These are phyloP conservation scores for Tylopilus subfusipes DNA, from an alignment of 768 basidiomycete genomes.

Conservation along the genomic window DNA sequence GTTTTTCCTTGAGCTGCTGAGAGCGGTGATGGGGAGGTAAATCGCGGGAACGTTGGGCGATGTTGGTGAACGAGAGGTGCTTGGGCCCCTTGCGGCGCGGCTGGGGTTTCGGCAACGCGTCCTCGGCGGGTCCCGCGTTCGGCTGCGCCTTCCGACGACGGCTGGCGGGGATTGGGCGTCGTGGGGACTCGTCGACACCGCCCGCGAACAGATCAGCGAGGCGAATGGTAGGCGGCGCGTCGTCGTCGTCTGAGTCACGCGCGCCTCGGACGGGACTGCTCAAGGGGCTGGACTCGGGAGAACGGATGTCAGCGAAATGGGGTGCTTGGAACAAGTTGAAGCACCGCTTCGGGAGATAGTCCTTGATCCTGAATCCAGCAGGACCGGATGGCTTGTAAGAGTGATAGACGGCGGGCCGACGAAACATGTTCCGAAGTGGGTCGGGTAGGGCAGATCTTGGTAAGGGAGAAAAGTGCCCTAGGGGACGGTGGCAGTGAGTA, in stretches of 20 bases:
- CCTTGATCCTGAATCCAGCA: slow-evolving; percentile 28
- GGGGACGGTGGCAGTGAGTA: neutral
- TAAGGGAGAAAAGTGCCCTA: neutral
- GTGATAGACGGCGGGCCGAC: slow-evolving; percentile 7
- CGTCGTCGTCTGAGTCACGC: neutral
- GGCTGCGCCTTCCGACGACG: neutral
- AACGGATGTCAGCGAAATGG: slow-evolving; percentile 6
- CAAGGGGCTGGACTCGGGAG: slow-evolving; percentile 16
- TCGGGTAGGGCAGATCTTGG: neutral
- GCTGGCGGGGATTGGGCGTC: neutral
- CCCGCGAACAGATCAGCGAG: slow-evolving; percentile 2
- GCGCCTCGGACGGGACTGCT: slow-evolving; percentile 13
- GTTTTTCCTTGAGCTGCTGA: slow-evolving; percentile 9
- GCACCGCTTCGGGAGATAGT: slow-evolving; percentile 16
- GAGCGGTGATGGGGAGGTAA: slow-evolving; percentile 2
- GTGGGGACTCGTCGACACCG: neutral
- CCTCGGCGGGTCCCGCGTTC: neutral
- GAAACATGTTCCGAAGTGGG: slow-evolving; percentile 17
- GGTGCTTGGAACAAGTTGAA: slow-evolving; percentile 20
- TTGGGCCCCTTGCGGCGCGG: slow-evolving; percentile 18
- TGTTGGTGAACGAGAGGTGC: slow-evolving; percentile 10
- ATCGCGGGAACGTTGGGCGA: neutral
- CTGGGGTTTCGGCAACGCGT: neutral
- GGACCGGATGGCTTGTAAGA: slow-evolving; percentile 14
- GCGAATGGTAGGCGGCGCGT: slow-evolving; percentile 6